Percentiles rank a stretch among this genome's conserved stretches.
phyloP scores from a whole-genome alignment of 2,329 filamentous ascomycete species.

The Aspergillus intermedius region DNA sequence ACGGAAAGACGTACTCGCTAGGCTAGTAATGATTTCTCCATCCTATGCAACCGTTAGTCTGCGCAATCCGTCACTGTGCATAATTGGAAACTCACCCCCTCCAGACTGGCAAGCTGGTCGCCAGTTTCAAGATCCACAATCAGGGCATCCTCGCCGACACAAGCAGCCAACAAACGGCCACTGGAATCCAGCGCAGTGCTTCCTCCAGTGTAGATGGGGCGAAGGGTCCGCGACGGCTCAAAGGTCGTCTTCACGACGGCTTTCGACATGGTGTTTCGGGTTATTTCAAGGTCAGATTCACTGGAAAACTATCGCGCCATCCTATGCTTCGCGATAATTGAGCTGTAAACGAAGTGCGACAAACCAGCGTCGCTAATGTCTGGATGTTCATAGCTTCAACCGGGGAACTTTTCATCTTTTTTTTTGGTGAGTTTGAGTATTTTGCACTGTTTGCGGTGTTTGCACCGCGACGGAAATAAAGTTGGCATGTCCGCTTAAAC shows the following conservation, averaged over 20 bases:
- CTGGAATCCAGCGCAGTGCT: constrained; percentile 74
- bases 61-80: constrained; percentile 13
- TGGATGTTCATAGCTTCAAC: constrained; percentile 7
- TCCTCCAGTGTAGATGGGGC: constrained; percentile 90
- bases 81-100: constrained; percentile 59
- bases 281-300: neutral
- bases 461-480: neutral
- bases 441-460: constrained; percentile 15
- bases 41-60: constrained; percentile 46
- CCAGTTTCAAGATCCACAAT: constrained; percentile 80
- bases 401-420: constrained; percentile 30
- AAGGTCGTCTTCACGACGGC: constrained; percentile 75
- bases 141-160: constrained; percentile 84
- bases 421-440: constrained; percentile 29
- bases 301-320: constrained; percentile 15
- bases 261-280: constrained; percentile 40
- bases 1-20: constrained; percentile 32
- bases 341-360: constrained; percentile 12
- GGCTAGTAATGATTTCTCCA: constrained; percentile 48
- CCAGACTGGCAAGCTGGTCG: constrained; percentile 73
- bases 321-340: constrained; percentile 6
- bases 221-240: constrained; percentile 72
- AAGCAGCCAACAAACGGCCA: constrained; percentile 77
- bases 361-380: constrained; percentile 14
- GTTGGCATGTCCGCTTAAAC: constrained; percentile 6